Conservation (phyloP, 352 stramenopile species). For the Peronosclerospora sorghi region DNA sequence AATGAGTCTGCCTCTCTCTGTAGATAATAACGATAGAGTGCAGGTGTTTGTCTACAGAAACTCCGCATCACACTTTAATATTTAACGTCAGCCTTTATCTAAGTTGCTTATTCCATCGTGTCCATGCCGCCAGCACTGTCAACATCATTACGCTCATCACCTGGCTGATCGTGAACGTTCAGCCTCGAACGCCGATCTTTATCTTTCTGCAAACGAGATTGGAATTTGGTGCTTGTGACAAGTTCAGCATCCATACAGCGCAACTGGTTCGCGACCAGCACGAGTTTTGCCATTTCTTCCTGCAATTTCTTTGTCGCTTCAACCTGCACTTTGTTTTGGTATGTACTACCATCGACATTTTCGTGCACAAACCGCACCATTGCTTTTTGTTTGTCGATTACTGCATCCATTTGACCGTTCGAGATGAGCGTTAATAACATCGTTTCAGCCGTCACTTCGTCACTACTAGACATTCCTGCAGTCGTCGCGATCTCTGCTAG, state of each 20-base stretch:
- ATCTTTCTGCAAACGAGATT: constrained; percentile 60
- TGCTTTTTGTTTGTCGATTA: constrained; percentile 65
- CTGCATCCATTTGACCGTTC: constrained; percentile 40
- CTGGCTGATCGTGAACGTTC: constrained; percentile 32
- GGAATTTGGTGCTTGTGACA: constrained; percentile 72
- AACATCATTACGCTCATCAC: constrained; percentile 29
- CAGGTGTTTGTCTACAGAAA: too few relatives aligned
- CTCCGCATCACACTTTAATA: too few relatives aligned
- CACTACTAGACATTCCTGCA: constrained; percentile 27
- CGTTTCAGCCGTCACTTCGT: constrained; percentile 37
- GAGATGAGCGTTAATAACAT: constrained; percentile 50
- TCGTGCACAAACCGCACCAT: constrained; percentile 74
- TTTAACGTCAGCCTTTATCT: too few relatives aligned
- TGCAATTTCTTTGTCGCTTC: constrained; percentile 46
- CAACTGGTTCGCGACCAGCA: constrained; percentile 53
- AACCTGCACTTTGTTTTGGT: constrained; percentile 25
- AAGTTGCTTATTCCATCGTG: constrained; percentile 46
- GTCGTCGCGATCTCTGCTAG: constrained; percentile 45
- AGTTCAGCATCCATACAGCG: constrained; percentile 73
- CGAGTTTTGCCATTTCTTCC: constrained; percentile 64
- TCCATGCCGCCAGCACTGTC: constrained; percentile 38
- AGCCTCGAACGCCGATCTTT: constrained; percentile 55
- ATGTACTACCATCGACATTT: constrained; percentile 22
- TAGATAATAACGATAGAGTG: too few relatives aligned
- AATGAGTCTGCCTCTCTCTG: too few relatives aligned